Conservation (phyloP, 768 basidiomycete species). For the Pleurotus salmoneostramineus region DNA sequence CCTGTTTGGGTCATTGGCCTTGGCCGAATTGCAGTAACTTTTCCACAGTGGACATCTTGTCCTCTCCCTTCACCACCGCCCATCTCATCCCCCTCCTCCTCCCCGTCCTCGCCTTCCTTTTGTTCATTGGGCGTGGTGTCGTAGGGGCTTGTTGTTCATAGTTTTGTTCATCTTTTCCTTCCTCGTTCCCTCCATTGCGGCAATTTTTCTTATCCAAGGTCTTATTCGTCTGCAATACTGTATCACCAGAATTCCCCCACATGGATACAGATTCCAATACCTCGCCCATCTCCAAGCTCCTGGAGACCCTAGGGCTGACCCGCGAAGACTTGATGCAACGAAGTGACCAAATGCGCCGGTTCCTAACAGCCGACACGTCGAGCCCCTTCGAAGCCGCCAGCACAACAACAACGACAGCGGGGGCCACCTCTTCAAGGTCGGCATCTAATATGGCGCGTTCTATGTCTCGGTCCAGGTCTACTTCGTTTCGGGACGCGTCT, state of each 20-base stretch:
- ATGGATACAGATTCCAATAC: slow-evolving; percentile 36
- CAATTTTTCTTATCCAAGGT: not conserved
- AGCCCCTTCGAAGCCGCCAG: slow-evolving; percentile 31
- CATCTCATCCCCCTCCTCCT: slow-evolving; percentile 6
- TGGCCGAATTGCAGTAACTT: not conserved
- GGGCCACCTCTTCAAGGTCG: slow-evolving; percentile 23
- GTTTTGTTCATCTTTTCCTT: not conserved
- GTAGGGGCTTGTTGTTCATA: slow-evolving; percentile 4
- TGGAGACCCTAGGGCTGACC: slow-evolving; percentile 71
- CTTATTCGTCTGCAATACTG: slow-evolving; percentile 1
- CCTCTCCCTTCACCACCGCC: slow-evolving; percentile 11
- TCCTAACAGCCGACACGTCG: slow-evolving; percentile 55
- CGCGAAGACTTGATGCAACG: slow-evolving; percentile 69
- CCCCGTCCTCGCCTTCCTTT: slow-evolving; percentile 12
- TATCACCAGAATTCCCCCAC: slow-evolving; percentile 2
- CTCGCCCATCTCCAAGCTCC: slow-evolving; percentile 72
- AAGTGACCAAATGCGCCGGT: slow-evolving; percentile 78
- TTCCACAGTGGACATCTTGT: slow-evolving; percentile 10
- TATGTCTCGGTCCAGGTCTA: slow-evolving; percentile 40
- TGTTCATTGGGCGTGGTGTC: slow-evolving; percentile 3
- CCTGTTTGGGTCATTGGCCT: slow-evolving; percentile 9
- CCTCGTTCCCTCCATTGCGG: not conserved
- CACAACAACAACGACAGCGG: slow-evolving; percentile 30
- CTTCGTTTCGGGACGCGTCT: slow-evolving; percentile 49
- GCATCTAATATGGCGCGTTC: slow-evolving; percentile 37